Percentiles rank a stretch among this genome's conserved stretches.
Evolutionary conservation across 352 stramenopile species (phyloP).

Genomic region (Hyaloperonospora arabidopsidis): DNA sequence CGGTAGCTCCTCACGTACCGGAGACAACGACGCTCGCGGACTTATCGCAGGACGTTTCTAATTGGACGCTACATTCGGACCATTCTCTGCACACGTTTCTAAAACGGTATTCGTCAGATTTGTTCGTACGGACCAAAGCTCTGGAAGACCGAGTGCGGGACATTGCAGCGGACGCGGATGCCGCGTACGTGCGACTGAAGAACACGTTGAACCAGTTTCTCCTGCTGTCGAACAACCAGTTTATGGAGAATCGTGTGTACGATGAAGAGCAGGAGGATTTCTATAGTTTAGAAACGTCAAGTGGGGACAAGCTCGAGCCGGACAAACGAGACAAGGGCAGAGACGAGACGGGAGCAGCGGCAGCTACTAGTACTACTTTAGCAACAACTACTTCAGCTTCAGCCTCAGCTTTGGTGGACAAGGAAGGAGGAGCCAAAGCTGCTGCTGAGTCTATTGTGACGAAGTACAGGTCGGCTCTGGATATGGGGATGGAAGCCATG

Average conservation of each 20-base stretch:
- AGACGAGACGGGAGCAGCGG: not conserved
- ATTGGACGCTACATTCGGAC: conserved; percentile 74
- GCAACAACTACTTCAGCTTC: too few species aligned
- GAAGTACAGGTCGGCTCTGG: conserved; percentile 66
- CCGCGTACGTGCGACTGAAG: conserved; percentile 59
- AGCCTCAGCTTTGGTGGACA: not conserved
- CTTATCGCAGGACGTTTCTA: conserved; percentile 35
- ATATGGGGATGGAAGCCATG: conserved; percentile 75
- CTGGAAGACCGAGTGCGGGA: conserved; percentile 67
- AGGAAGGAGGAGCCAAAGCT: conserved; percentile 19
- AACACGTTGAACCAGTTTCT: conserved; percentile 87
- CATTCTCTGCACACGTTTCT: conserved; percentile 62
- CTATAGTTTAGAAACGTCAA: conserved; percentile 27
- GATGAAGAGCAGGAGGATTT: conserved; percentile 81
- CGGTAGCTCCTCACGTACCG: conserved; percentile 1
- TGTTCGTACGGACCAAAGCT: conserved; percentile 65
- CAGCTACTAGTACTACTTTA: not conserved
- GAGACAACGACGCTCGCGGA: conserved; percentile 39
- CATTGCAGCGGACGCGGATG: conserved; percentile 57
- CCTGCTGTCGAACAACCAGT: conserved; percentile 83
- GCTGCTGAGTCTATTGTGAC: conserved; percentile 51
- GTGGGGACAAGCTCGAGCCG: not conserved
- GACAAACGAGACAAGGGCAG: conserved; percentile 3
- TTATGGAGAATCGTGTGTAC: conserved; percentile 86
- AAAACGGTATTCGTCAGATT: conserved; percentile 48